phyloP scores from a whole-genome alignment of 2,329 filamentous ascomycete species.

The Neopestalotiopsis sp. region DNA sequence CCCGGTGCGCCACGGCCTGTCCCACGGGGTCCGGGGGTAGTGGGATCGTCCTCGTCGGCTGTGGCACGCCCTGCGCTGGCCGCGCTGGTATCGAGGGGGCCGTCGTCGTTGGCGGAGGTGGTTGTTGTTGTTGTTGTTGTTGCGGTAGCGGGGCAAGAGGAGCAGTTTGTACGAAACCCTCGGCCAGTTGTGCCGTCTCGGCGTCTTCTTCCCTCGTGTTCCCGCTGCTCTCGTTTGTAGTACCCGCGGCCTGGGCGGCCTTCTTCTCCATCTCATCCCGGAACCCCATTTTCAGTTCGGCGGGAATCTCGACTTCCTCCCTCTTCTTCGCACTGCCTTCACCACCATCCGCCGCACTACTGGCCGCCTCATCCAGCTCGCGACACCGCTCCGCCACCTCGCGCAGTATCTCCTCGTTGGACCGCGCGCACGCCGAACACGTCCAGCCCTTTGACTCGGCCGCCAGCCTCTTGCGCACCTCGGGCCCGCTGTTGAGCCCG shows the following conservation, averaged over 20 bases:
- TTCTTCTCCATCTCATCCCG: conserved; percentile 68
- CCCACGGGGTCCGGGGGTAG: conserved; percentile 26
- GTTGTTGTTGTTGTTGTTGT: no score
- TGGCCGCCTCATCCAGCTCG: conserved; percentile 40
- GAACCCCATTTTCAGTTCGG: conserved; percentile 70
- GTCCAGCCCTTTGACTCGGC: conserved; percentile 67
- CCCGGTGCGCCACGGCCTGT: conserved; percentile 24
- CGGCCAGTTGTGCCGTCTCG: conserved; percentile 56
- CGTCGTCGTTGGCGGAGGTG: conserved; percentile 16
- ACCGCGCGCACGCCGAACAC: conserved; percentile 73
- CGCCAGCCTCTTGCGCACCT: conserved; percentile 72
- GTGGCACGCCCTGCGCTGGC: conserved; percentile 31
- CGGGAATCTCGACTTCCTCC: conserved; percentile 55
- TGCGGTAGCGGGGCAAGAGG: conserved; percentile 23
- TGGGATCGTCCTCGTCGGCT: conserved; percentile 34
- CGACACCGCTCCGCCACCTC: conserved; percentile 64
- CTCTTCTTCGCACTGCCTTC: conserved; percentile 16
- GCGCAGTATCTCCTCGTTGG: conserved; percentile 74
- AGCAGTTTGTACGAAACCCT: conserved; percentile 62
- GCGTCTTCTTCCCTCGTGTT: conserved; percentile 35
- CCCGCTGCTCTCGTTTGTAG: conserved; percentile 15
- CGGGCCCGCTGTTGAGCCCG: conserved; percentile 77
- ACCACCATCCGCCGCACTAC: conserved; percentile 19
- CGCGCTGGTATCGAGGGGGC: conserved; percentile 25
- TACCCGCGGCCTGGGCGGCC: conserved; percentile 25